A percentile compares a stretch with the other conserved stretches of the same genome.
These are phyloP conservation scores for Porcisia hertigi DNA, from an alignment of 208 protist genomes.

Conservation along the genomic window DNA sequence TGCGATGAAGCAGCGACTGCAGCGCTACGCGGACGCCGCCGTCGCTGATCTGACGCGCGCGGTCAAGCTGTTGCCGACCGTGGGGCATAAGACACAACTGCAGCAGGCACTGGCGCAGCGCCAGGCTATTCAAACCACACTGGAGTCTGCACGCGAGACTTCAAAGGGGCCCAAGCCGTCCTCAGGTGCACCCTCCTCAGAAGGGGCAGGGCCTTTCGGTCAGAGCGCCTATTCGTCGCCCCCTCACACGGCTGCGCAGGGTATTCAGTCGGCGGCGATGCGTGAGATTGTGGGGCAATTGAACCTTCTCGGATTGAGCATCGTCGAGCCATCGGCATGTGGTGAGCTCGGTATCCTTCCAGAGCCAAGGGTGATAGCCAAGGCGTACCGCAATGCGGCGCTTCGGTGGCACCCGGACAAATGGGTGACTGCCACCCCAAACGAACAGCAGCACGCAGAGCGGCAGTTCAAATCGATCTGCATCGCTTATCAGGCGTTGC, in stretches of 20 bases:
- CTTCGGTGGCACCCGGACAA: conserved; percentile 91
- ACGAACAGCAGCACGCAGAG: conserved; percentile 66
- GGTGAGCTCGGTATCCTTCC: conserved; percentile 17
- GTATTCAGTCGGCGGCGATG: neutral
- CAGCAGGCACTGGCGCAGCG: conserved; percentile 31
- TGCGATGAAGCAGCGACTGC: conserved; percentile 24
- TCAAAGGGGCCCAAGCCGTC: neutral
- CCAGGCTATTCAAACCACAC: conserved; percentile 13
- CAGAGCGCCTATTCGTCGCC: conserved; percentile 1
- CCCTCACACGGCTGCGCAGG: conserved; percentile 1
- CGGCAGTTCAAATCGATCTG: conserved; percentile 84
- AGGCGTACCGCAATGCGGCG: conserved; percentile 84
- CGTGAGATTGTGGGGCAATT: conserved; percentile 22
- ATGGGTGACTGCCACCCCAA: conserved; percentile 53
- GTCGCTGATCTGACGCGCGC: conserved; percentile 55
- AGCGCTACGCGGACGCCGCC: conserved; percentile 52
- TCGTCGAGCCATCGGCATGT: neutral
- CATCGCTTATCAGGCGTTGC: conserved; percentile 71
- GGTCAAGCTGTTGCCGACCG: conserved; percentile 42
- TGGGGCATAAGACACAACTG: conserved; percentile 34
- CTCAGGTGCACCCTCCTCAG: neutral
- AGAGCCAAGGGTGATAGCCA: conserved; percentile 54
- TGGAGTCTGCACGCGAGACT: conserved; percentile 1
- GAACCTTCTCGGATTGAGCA: conserved; percentile 34
- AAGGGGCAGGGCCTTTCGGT: neutral